Evolutionary conservation across 768 basidiomycete species (phyloP), one percentile per base, ranked within the genome.

Genomic region (Tylopilus vinaceipallidus): DNA sequence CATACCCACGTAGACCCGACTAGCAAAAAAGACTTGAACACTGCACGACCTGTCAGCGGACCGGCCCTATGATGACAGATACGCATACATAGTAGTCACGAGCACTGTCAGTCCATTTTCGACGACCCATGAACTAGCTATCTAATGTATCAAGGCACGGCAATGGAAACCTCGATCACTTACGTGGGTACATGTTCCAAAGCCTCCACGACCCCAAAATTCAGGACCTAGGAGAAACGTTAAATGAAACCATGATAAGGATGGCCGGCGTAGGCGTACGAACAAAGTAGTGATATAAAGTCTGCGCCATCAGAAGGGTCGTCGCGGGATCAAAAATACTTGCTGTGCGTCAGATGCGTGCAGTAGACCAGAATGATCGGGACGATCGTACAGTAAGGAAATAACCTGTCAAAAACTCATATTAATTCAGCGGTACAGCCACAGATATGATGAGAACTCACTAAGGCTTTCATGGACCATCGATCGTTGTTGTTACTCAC

Each of bases 201-300:
- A 13, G 45, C 55, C 20, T 50, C 45, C 14, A 17, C 37, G 5
- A 47, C 41, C 36, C 55, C 55, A 12, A 56, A 56, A 50, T 56
- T 56, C 29, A 50, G 6, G 30, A 56, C 23, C 55, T 56, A 19
- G 24, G 17, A 38, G 19, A 27, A 22, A 8, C 12, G 37, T 44
- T 34, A 8, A 43, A 6, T 17, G 14, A 23, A n/a, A n/a, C n/a
- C n/a, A n/a, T n/a, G n/a, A 30, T 32, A 19, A 35, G 5, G 6
- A 32, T 16, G 30, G n/a, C 17, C n/a, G 20, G n/a, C 33, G 22
- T 17, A 10, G 13, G 17, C 24, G n/a, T 17, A 54, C 57, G 38
- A 17, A 58, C 57, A 26, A 58, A 58, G 45, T 58, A 58, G 22
- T 54, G 39, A 30, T 54, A 58, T n/a, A 58, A 54, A 2, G 57